A percentile compares a stretch with the other conserved stretches of the same genome.
Evolutionary conservation across 768 basidiomycete genomes (phyloP).

Genomic region (Panellus pusillus): DNA sequence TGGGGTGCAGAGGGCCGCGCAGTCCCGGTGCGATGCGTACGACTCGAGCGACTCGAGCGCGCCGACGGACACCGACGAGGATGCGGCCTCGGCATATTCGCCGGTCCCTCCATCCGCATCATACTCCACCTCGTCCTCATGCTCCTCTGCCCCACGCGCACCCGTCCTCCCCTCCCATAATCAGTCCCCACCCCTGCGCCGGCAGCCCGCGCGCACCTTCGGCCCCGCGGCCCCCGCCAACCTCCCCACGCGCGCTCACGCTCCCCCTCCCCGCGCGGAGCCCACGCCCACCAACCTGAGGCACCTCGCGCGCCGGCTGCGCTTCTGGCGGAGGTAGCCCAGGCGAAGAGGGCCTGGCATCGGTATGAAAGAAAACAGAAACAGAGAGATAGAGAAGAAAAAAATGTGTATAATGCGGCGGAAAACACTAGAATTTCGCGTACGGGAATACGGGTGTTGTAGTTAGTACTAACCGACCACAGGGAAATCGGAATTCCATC

Average conservation of each 20-base stretch:
- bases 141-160: not conserved
- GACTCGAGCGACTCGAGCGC: constrained; percentile 2
- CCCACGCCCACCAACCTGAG: not conserved
- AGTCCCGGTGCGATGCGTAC: not conserved
- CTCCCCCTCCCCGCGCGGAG: too few species aligned
- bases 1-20: constrained; percentile 4
- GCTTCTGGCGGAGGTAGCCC: constrained; percentile 5
- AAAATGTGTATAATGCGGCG: too few species aligned
- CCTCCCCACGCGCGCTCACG: not conserved
- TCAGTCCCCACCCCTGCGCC: too few species aligned
- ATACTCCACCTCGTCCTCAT: not conserved
- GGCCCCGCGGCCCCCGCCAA: not conserved
- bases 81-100: not conserved
- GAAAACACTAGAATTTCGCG: too few species aligned
- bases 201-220: too few species aligned
- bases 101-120: not conserved
- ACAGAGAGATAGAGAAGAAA: too few species aligned
- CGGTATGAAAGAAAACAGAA: too few species aligned
- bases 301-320: constrained; percentile 8
- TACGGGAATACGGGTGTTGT: too few species aligned
- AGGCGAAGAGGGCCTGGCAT: too few species aligned
- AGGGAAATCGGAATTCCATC: too few species aligned
- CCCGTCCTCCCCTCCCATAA: too few species aligned
- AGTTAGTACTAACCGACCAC: too few species aligned
- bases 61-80: not conserved